These are phyloP conservation scores for Cercospora citrullina DNA, from an alignment of 2,329 filamentous ascomycete genomes.

Conservation along the genomic window DNA sequence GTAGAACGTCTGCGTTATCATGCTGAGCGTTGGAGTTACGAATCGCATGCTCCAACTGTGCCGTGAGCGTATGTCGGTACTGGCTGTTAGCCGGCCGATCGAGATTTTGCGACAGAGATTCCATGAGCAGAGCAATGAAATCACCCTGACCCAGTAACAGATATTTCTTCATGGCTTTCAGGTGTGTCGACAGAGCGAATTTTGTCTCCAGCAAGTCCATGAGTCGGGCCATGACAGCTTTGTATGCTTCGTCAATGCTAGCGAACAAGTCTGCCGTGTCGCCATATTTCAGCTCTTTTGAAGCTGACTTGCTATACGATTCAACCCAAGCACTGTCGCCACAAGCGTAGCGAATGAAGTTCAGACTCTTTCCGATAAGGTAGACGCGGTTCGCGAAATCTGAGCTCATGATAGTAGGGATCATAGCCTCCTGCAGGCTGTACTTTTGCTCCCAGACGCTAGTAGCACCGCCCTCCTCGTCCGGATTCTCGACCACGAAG, in stretches of 20 bases:
- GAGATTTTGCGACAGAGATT: conserved; percentile 87
- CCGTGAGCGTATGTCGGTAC: conserved; percentile 93
- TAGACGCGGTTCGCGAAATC: conserved; percentile 97
- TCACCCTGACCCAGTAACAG: conserved; percentile 93
- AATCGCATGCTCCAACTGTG: conserved; percentile 96
- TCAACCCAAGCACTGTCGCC: conserved; percentile 94
- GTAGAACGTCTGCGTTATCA: conserved; percentile 86
- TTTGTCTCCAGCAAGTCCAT: conserved; percentile 93
- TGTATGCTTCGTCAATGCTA: conserved; percentile 96
- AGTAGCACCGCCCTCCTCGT: conserved; percentile 63
- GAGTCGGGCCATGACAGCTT: conserved; percentile 93
- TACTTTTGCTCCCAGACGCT: conserved; percentile 99
- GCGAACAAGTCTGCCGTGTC: conserved; percentile 88
- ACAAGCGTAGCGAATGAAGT: conserved; percentile 96
- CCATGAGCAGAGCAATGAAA: conserved; percentile 96
- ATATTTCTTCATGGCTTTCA: conserved; percentile 90
- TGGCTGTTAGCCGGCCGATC: conserved; percentile 95
- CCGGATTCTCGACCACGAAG: conserved; percentile 83
- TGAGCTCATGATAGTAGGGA: conserved; percentile 87
- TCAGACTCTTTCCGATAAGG: conserved; percentile 93
- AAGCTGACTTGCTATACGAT: conserved; percentile 87
- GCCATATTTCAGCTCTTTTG: conserved; percentile 87
- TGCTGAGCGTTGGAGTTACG: conserved; percentile 96
- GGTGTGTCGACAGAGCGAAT: conserved; percentile 90
- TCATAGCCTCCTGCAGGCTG: conserved; percentile 78